Conservation (phyloP, 805 yeast genomes). For the Suhomyces vadensis region DNA sequence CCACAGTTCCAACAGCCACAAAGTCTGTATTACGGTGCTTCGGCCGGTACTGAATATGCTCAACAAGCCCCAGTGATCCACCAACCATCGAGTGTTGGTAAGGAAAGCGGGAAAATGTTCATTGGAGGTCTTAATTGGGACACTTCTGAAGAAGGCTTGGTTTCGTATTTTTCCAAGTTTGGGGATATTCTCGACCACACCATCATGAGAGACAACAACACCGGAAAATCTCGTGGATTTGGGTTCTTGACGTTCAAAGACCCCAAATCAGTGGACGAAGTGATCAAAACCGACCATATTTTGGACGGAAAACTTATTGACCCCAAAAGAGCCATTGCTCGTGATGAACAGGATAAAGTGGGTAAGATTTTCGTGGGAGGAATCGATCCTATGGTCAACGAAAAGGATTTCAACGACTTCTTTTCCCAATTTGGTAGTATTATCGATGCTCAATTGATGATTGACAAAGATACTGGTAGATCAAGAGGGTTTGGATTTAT, state of each 20-base stretch:
- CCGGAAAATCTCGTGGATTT: constrained; percentile 92
- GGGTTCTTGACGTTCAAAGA: constrained; percentile 88
- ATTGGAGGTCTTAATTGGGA: constrained; percentile 98
- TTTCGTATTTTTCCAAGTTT: constrained; percentile 78
- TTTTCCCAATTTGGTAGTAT: constrained; percentile 87
- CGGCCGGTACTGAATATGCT: neutral
- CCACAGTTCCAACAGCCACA: constrained; percentile 8
- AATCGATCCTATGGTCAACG: constrained; percentile 89
- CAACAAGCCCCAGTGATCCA: constrained; percentile 13
- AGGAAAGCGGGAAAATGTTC: constrained; percentile 87
- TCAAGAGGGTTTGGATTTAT: constrained; percentile 97
- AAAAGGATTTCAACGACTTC: constrained; percentile 81
- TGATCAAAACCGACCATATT: constrained; percentile 80
- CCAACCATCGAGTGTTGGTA: constrained; percentile 34
- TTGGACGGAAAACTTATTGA: constrained; percentile 95
- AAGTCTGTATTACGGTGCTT: neutral
- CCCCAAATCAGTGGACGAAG: constrained; percentile 82
- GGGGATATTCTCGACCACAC: constrained; percentile 88
- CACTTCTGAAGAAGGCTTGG: constrained; percentile 85
- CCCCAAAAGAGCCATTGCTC: constrained; percentile 96
- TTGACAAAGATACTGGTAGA: constrained; percentile 95
- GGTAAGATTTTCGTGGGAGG: constrained; percentile 98
- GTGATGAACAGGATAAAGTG: constrained; percentile 94
- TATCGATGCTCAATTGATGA: constrained; percentile 94
- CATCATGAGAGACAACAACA: constrained; percentile 85